Evolutionary conservation across 495 filamentous ascomycete species (phyloP).

Genomic region (Penicillium cosmopolitanum): DNA sequence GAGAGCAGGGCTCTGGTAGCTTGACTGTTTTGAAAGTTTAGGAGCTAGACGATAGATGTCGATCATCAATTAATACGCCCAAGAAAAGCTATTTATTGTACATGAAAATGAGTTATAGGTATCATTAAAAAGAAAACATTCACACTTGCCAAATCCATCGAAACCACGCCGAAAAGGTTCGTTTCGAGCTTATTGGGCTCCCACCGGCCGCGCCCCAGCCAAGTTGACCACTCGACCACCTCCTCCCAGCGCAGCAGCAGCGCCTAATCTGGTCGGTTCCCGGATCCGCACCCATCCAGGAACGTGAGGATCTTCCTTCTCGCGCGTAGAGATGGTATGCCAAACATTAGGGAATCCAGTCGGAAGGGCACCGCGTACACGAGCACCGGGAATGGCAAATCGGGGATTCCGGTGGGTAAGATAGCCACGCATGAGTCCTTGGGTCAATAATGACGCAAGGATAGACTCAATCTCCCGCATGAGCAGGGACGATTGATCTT

Average conservation of each 20-base stretch:
- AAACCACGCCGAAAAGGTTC: neutral
- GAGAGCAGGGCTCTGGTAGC: too few species aligned
- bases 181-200: constrained; percentile 35
- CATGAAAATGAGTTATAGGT: constrained; percentile 7
- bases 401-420: constrained; percentile 73
- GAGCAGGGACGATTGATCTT: constrained; percentile 49
- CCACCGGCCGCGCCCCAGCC: constrained; percentile 55
- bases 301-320: constrained; percentile 45
- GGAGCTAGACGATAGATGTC: constrained; percentile 2
- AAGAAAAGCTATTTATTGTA: neutral
- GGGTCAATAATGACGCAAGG: constrained; percentile 74
- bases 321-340: constrained; percentile 55
- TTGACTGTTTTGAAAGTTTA: neutral
- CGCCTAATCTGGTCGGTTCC: constrained; percentile 20
- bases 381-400: constrained; percentile 83
- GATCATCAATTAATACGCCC: neutral
- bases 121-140: constrained; percentile 7
- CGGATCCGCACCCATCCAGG: constrained; percentile 60
- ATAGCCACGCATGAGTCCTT: constrained; percentile 86
- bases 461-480: constrained; percentile 76
- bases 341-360: constrained; percentile 67
- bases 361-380: constrained; percentile 60
- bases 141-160: neutral
- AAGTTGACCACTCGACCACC: constrained; percentile 58
- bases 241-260: constrained; percentile 24